Base-by-base conservation (phyloP, 2,329 filamentous ascomycete genomes). In the Diaporthe sp. region DNA sequence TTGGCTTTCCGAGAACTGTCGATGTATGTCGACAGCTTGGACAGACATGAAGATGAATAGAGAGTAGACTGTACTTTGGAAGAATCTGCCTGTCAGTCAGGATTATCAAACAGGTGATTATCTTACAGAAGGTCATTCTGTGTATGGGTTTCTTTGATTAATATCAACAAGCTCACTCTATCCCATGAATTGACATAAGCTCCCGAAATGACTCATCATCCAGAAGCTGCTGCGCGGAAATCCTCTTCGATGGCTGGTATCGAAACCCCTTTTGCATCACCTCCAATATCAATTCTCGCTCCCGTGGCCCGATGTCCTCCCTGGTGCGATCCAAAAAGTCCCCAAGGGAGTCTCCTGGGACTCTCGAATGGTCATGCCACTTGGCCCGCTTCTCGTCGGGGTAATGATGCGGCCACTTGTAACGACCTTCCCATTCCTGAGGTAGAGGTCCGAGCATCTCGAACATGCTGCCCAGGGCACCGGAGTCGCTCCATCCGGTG, bases 251-350 rank as follows among this genome's bases (percentile, higher is more conserved):
- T 25, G 53, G 68, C 39, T 71, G 9, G 19, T 49, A 71, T 71
- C 28, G 37, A 58, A 71, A 49, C 2, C 68, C 68, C 39, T 71
- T 71, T 25, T 19, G 39, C 68, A 71, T 37, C 25, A 71, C 51
- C 3, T 71, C 51, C 68, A 34, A 15, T 37, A 46, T 46, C 15
- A 71, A 17, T 46, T 71, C 53, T n/a, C 37, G 51, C 51, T 58
- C 51, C 25, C 68, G 37, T 4, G 28, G 25, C 17, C 37, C 68
- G 4, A 46, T 25, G 6, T 46, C 37, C 68, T 46, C 37, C n/a
- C 51, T 58, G 25, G 17, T 46, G n/a, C n/a, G 25, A n/a, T 17
- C 19, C 51, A 58, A 44, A 10, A 34, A 15, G 4, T 10, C 28
- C 28, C 39, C 46, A 39, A 68, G 25, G 19, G 28, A 53, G 19